A percentile compares a stretch with the other conserved stretches of the same genome.
Evolutionary conservation across 345 rosid genomes (phyloP).

Genomic region (Salix exigua): DNA sequence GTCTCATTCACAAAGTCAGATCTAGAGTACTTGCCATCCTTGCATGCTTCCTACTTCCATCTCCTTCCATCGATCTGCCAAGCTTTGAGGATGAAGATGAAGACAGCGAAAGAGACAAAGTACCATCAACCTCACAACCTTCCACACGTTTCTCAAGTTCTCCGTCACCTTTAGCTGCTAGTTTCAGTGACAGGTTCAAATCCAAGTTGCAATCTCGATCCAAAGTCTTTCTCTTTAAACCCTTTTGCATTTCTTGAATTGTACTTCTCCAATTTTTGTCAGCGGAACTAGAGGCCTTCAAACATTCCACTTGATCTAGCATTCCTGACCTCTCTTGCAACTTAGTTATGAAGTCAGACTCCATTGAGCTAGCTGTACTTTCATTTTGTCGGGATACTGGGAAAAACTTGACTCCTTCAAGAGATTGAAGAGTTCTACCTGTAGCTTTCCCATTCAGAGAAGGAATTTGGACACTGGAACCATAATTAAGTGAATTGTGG

Average conservation of each 20-base stretch:
- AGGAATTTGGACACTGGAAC: slow-evolving; percentile 18
- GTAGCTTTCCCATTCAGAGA: slow-evolving; percentile 7
- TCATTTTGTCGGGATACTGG: slow-evolving; percentile 29
- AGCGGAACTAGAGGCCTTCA: neutral
- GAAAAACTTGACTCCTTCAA: slow-evolving; percentile 29
- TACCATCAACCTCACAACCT: slow-evolving; percentile 23
- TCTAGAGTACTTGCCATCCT: slow-evolving; percentile 63
- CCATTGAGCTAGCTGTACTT: slow-evolving; percentile 20
- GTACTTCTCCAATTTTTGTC: neutral
- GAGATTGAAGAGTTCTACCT: slow-evolving; percentile 25
- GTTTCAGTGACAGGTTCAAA: slow-evolving; percentile 63
- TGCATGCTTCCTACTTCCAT: slow-evolving; percentile 29
- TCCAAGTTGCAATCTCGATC: slow-evolving; percentile 40
- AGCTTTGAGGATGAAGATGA: slow-evolving; percentile 46
- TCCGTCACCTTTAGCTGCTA: slow-evolving; percentile 25
- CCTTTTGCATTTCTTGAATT: slow-evolving; percentile 20
- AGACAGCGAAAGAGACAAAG: slow-evolving; percentile 66
- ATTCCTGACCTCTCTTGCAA: slow-evolving; percentile 15
- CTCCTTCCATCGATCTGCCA: slow-evolving; percentile 31
- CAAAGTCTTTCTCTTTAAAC: slow-evolving; percentile 41
- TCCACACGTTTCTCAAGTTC: neutral
- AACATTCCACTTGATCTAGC: slow-evolving; percentile 10
- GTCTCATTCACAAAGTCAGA: slow-evolving; percentile 78
- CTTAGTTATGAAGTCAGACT: slow-evolving; percentile 15
- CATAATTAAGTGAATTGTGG: slow-evolving; percentile 25